These are phyloP conservation scores for Nannochloropsis gaditana DNA, from an alignment of 108 stramenopile species.

Conservation along the genomic window DNA sequence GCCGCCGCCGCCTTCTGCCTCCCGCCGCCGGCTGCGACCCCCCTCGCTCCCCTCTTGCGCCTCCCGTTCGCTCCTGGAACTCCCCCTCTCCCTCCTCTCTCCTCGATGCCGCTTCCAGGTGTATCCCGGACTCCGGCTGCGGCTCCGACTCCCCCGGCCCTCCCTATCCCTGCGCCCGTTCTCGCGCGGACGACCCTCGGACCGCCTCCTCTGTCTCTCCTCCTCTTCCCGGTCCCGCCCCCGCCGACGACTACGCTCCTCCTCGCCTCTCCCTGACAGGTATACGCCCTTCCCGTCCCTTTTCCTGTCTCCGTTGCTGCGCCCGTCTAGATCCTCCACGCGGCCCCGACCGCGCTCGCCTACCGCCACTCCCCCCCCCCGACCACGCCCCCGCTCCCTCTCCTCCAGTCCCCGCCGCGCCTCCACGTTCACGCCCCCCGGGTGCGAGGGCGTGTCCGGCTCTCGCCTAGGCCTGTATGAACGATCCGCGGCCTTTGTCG, in stretches of 20 bases:
- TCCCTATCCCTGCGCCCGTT: not conserved
- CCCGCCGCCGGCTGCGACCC: conserved; percentile 18
- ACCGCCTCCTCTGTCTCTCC: not conserved
- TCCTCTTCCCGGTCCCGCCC: not conserved
- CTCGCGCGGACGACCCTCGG: not conserved
- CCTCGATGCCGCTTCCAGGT: not conserved
- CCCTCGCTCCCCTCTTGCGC: conserved; percentile 30
- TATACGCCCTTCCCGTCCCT: not conserved
- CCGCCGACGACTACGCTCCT: not conserved
- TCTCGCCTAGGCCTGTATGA: not conserved
- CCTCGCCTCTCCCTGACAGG: not conserved
- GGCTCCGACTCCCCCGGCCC: not conserved
- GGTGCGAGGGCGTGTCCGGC: not conserved
- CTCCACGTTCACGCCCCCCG: conserved; percentile 32
- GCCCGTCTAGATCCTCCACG: not conserved
- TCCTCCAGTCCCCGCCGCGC: conserved; percentile 27
- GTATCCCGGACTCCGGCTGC: not conserved
- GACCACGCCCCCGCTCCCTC: conserved; percentile 30
- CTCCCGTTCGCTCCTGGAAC: not conserved
- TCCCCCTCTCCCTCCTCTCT: conserved; percentile 23
- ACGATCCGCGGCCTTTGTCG: not conserved
- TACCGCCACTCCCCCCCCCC: conserved; percentile 19
- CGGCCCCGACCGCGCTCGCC: not conserved
- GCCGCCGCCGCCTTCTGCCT: not conserved
- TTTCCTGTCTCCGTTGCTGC: not conserved